A percentile compares a stretch with the other conserved stretches of the same genome.
These are phyloP conservation scores for Starmera caribaea DNA, from an alignment of 805 yeast species.

Conservation along the genomic window DNA sequence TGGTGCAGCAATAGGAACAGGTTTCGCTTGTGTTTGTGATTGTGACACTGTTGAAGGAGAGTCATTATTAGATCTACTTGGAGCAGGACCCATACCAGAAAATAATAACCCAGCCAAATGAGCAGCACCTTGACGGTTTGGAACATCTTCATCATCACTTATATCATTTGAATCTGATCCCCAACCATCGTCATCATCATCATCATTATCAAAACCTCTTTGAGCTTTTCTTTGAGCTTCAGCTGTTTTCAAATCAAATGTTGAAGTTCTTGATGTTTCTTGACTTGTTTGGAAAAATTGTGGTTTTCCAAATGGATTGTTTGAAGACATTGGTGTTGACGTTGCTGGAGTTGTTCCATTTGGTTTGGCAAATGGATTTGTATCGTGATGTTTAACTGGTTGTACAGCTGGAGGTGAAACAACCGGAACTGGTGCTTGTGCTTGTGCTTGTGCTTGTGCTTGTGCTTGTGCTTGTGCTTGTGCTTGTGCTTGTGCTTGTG, in stretches of 20 bases:
- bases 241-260: slow-evolving; percentile 46
- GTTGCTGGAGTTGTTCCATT: slow-evolving; percentile 4
- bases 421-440: neutral
- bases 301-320: slow-evolving; percentile 55
- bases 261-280: slow-evolving; percentile 7
- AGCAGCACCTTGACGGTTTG: slow-evolving; percentile 22
- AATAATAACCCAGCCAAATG: slow-evolving; percentile 18
- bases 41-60: slow-evolving; percentile 11
- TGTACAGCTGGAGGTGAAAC: neutral
- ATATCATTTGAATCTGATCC: slow-evolving; percentile 21
- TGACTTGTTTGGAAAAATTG: slow-evolving; percentile 13
- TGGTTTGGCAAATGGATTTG: slow-evolving; percentile 17
- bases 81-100: slow-evolving; percentile 18
- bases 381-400: slow-evolving; percentile 11
- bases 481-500: no score
- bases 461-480: no score
- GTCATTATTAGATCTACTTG: slow-evolving; percentile 11
- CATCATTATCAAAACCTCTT: slow-evolving; percentile 31
- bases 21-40: slow-evolving; percentile 9
- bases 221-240: slow-evolving; percentile 69
- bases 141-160: slow-evolving; percentile 24
- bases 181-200: slow-evolving; percentile 25
- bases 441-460: neutral
- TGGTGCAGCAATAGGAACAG: slow-evolving; percentile 19
- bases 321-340: slow-evolving; percentile 18